These are phyloP conservation scores for Annulohypoxylon truncatum DNA, from an alignment of 2,329 filamentous ascomycete species.

Conservation along the genomic window DNA sequence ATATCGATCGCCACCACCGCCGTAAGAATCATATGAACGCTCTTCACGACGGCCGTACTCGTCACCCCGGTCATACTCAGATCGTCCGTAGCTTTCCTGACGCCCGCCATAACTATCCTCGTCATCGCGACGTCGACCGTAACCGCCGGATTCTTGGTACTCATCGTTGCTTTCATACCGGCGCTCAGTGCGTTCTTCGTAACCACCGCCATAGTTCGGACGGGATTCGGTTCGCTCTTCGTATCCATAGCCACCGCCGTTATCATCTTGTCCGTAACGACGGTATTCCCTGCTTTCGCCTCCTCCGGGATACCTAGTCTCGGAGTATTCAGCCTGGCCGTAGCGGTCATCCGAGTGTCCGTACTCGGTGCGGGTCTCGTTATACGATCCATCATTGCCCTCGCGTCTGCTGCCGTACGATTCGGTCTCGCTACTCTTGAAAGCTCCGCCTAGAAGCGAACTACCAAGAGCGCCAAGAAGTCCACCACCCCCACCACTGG, in stretches of 20 bases:
- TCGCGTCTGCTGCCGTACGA: conserved; percentile 64
- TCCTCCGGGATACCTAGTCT: conserved; percentile 69
- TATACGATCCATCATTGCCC: conserved; percentile 70
- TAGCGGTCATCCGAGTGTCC: conserved; percentile 68
- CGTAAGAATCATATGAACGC: conserved; percentile 16
- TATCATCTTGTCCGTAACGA: conserved; percentile 69
- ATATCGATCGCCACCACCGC: conserved; percentile 40
- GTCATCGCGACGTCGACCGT: conserved; percentile 38
- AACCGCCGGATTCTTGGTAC: conserved; percentile 45
- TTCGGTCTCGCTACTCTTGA: conserved; percentile 66
- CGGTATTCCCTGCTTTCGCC: conserved; percentile 69
- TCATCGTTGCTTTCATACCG: conserved; percentile 56
- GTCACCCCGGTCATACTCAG: conserved; percentile 3
- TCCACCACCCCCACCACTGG: conserved; percentile 76
- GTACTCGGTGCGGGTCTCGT: conserved; percentile 70
- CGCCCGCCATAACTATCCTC: conserved; percentile 17
- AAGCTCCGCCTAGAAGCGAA: conserved; percentile 72
- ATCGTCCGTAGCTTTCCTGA: conserved; percentile 9
- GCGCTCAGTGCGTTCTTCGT: conserved; percentile 68
- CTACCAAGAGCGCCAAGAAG: conserved; percentile 77
- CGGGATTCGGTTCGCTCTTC: conserved; percentile 68
- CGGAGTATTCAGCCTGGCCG: conserved; percentile 69
- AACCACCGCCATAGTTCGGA: conserved; percentile 64
- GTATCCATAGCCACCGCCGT: conserved; percentile 64
- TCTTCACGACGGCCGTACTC: conserved; percentile 27